Percentiles rank a stretch among this genome's conserved stretches.
Conservation (phyloP, 331 rosid species). For the Spiraea crenata region DNA sequence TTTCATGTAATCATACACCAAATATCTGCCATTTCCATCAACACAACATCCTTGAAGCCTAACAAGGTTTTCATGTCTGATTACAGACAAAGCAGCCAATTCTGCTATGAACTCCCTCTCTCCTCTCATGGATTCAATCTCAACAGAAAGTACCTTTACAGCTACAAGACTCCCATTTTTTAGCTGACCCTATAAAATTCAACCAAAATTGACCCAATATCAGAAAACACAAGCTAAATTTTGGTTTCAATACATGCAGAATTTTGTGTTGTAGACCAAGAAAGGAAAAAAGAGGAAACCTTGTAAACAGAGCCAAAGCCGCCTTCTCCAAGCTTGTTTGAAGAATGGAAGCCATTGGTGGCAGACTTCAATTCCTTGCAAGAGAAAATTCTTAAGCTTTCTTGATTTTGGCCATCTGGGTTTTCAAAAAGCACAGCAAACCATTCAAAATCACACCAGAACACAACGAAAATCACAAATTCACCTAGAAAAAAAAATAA, state of each 20-base stretch:
- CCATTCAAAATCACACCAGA: slow-evolving; percentile 11
- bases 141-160: slow-evolving; percentile 71
- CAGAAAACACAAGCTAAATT: not conserved
- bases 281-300: slow-evolving; percentile 35
- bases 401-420: slow-evolving; percentile 37
- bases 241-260: not conserved
- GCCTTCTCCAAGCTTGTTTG: slow-evolving; percentile 74
- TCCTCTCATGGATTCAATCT: slow-evolving; percentile 79
- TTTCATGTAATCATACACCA: slow-evolving; percentile 89
- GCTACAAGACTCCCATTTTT: slow-evolving; percentile 65
- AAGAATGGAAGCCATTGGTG: slow-evolving; percentile 49
- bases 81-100: slow-evolving; percentile 61
- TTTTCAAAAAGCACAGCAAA: slow-evolving; percentile 4
- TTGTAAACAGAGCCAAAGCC: slow-evolving; percentile 81
- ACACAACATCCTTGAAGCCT: slow-evolving; percentile 74
- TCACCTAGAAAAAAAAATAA: not conserved
- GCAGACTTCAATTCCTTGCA: slow-evolving; percentile 63
- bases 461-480: not conserved
- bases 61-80: slow-evolving; percentile 76
- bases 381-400: slow-evolving; percentile 59
- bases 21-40: slow-evolving; percentile 66
- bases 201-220: slow-evolving; percentile 16
- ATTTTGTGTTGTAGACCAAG: not conserved
- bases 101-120: slow-evolving; percentile 83
- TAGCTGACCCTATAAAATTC: slow-evolving; percentile 61